These are phyloP conservation scores for Cladosporium cucumerinum DNA, from an alignment of 2,329 filamentous ascomycete species.

Conservation along the genomic window DNA sequence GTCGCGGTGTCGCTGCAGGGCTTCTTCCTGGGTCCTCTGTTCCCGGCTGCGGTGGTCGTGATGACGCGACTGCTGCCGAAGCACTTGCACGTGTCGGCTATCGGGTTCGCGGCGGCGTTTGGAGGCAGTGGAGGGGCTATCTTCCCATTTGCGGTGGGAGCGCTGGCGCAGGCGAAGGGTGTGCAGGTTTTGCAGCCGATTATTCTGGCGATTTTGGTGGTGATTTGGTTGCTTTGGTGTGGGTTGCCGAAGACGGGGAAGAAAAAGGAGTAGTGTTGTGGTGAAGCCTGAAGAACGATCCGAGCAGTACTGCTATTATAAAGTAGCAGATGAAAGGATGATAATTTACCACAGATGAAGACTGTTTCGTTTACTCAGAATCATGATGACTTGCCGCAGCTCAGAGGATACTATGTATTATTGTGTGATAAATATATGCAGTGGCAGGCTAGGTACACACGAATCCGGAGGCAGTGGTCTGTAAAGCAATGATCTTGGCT, in stretches of 20 bases:
- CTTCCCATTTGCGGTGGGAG: conserved; percentile 64
- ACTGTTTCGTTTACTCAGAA: too few species aligned
- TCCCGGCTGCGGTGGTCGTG: conserved; percentile 70
- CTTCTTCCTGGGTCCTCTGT: conserved; percentile 77
- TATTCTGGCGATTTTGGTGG: conserved; percentile 52
- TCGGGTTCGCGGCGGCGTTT: conserved; percentile 76
- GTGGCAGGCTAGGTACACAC: too few species aligned
- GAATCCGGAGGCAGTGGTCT: too few species aligned
- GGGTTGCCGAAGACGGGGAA: conserved; percentile 45
- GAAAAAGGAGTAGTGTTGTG: conserved; percentile 35
- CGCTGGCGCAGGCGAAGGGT: conserved; percentile 61
- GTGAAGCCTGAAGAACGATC: neutral
- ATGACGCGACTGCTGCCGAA: conserved; percentile 71
- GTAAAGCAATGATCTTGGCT: neutral
- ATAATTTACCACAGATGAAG: neutral
- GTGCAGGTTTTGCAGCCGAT: conserved; percentile 60
- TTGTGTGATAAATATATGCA: too few species aligned
- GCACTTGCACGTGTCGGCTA: conserved; percentile 72
- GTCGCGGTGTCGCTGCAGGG: conserved; percentile 69
- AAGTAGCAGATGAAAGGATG: neutral
- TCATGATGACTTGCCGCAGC: too few species aligned
- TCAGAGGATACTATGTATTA: too few species aligned
- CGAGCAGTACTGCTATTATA: too few species aligned
- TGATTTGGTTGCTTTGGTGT: conserved; percentile 52
- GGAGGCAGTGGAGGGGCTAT: conserved; percentile 69